These are phyloP conservation scores for Ascocoryne sarcoides DNA, from an alignment of 2,329 filamentous ascomycete species.

Conservation along the genomic window DNA sequence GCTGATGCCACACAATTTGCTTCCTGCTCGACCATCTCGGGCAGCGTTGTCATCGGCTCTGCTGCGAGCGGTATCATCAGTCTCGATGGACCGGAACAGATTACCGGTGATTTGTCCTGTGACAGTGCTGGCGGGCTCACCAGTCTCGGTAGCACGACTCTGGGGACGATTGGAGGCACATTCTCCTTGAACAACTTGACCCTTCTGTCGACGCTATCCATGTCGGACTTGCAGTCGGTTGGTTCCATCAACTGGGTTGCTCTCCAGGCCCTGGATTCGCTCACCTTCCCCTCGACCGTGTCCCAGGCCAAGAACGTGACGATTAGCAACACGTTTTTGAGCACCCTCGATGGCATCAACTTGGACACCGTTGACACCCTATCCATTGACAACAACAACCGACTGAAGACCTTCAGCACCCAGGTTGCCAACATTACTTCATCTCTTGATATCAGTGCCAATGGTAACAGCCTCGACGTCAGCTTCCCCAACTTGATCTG, in stretches of 20 bases:
- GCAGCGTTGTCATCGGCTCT: slow-evolving; percentile 29
- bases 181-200: slow-evolving; percentile 64
- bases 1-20: slow-evolving; percentile 24
- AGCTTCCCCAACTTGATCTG: slow-evolving; percentile 69
- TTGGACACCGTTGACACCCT: slow-evolving; percentile 63
- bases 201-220: slow-evolving; percentile 56
- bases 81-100: slow-evolving; percentile 49
- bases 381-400: slow-evolving; percentile 84
- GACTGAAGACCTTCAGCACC: slow-evolving; percentile 67
- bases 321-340: slow-evolving; percentile 82
- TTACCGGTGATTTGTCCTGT: slow-evolving; percentile 49
- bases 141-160: slow-evolving; percentile 49
- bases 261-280: slow-evolving; percentile 52
- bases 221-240: slow-evolving; percentile 57
- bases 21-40: slow-evolving; percentile 24
- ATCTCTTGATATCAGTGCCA: slow-evolving; percentile 66
- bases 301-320: slow-evolving; percentile 57
- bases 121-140: slow-evolving; percentile 55
- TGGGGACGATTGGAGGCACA: slow-evolving; percentile 57
- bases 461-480: slow-evolving; percentile 62
- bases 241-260: slow-evolving; percentile 62
- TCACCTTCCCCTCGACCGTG: slow-evolving; percentile 53
- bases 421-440: slow-evolving; percentile 68
- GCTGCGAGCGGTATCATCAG: slow-evolving; percentile 34
- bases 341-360: slow-evolving; percentile 71